Evolutionary conservation across 352 stramenopile genomes (phyloP).

Genomic region (Aphanomyces euteiches): DNA sequence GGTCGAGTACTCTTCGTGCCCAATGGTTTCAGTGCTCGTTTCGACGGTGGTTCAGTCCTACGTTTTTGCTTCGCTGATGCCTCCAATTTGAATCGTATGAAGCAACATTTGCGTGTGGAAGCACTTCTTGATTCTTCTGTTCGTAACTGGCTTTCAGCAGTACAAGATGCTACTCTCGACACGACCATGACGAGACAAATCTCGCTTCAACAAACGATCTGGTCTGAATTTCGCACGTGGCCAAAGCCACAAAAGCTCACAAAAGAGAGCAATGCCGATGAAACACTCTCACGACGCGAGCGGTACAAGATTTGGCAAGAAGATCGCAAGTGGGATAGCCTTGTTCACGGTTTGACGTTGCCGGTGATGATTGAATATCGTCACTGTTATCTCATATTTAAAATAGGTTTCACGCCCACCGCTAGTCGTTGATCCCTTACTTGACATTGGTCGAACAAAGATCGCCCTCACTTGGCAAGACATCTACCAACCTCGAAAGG

Average conservation of each 20-base stretch:
- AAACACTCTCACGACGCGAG: constrained; percentile 60
- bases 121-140: constrained; percentile 42
- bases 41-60: constrained; percentile 34
- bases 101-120: constrained; percentile 46
- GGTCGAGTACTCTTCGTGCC: constrained; percentile 56
- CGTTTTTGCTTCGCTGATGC: constrained; percentile 73
- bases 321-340: constrained; percentile 62
- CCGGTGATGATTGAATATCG: constrained; percentile 35
- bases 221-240: constrained; percentile 57
- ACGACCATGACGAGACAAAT: constrained; percentile 53
- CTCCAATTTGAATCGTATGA: constrained; percentile 70
- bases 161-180: constrained; percentile 56
- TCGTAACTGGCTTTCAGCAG: constrained; percentile 40
- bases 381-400: no score
- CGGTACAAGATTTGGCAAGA: constrained; percentile 79
- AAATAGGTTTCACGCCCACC: constrained; percentile 43
- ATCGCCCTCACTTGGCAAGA: constrained; percentile 70
- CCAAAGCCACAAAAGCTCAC: constrained; percentile 48
- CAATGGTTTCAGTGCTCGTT: constrained; percentile 35
- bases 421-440: constrained; percentile 53
- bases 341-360: constrained; percentile 62
- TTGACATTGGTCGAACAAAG: constrained; percentile 34
- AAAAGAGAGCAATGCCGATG: constrained; percentile 43
- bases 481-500: constrained; percentile 53
- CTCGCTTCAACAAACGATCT: constrained; percentile 37